Evolutionary conservation across 140 eudicot species (phyloP).

Genomic region (Senecio squalidus): DNA sequence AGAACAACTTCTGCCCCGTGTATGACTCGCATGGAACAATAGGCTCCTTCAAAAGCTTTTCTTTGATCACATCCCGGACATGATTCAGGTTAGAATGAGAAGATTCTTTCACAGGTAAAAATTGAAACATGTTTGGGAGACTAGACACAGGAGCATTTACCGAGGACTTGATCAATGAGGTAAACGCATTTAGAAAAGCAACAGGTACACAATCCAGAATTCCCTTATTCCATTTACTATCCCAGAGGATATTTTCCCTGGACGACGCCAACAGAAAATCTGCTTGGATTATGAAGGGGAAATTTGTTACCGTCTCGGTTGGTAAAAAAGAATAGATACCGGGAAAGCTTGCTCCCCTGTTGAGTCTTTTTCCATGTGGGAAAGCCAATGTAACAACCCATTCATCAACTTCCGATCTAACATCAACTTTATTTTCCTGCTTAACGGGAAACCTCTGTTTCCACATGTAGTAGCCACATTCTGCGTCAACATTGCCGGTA

Average conservation of each 20-base stretch:
- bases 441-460: conserved; percentile 61
- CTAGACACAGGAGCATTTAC: conserved; percentile 40
- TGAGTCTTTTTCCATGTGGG: conserved; percentile 51
- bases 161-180: conserved; percentile 29
- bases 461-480: conserved; percentile 70
- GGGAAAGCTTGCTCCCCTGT: conserved; percentile 39
- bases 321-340: conserved; percentile 68
- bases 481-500: conserved; percentile 18
- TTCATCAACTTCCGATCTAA: conserved; percentile 54
- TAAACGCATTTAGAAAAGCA: conserved; percentile 51
- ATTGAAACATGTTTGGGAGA: conserved; percentile 39
- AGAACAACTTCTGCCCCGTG: conserved; percentile 39
- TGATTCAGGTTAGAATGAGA: conserved; percentile 30
- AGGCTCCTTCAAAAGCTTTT: conserved; percentile 26
- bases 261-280: conserved; percentile 65
- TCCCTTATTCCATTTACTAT: conserved; percentile 52
- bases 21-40: conserved; percentile 57
- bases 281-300: conserved; percentile 66
- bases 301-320: conserved; percentile 54
- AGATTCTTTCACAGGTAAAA: conserved; percentile 34
- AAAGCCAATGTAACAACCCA: conserved; percentile 65
- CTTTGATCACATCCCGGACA: conserved; percentile 32
- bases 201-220: conserved; percentile 48
- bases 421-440: conserved; percentile 33
- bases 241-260: conserved; percentile 59